These are phyloP conservation scores for Magnaporthales sp. DNA, from an alignment of 2,329 filamentous ascomycete species.

Conservation along the genomic window DNA sequence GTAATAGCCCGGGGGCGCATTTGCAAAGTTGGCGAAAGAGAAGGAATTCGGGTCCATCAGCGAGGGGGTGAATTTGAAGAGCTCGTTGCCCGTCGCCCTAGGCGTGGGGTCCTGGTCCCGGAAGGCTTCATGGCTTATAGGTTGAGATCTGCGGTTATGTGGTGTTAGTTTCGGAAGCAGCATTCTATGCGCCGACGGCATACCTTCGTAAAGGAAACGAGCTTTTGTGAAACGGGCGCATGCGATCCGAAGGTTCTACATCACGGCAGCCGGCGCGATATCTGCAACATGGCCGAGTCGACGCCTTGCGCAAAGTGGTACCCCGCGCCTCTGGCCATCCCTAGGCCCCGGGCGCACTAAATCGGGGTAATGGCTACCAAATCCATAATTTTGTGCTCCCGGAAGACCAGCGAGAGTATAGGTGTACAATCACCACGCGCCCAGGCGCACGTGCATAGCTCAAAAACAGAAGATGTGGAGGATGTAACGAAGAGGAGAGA, in stretches of 20 bases:
- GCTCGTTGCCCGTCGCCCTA: constrained; percentile 62
- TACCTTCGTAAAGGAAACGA: neutral
- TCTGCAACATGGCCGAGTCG: neutral
- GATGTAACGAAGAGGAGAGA: neutral
- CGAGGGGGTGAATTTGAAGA: constrained; percentile 82
- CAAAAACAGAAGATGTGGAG: neutral
- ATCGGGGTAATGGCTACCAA: neutral
- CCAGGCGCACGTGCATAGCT: neutral
- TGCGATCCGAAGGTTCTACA: neutral
- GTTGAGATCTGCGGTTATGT: constrained; percentile 34
- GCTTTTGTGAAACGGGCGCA: neutral
- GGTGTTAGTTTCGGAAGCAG: neutral
- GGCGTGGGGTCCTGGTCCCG: constrained; percentile 75
- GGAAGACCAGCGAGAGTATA: neutral
- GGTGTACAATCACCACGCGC: neutral
- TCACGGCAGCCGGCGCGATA: neutral
- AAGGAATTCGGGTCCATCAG: constrained; percentile 80
- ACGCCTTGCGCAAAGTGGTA: neutral
- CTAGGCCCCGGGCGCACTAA: neutral
- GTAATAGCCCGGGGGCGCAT: constrained; percentile 76
- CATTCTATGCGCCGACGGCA: neutral
- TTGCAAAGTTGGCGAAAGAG: constrained; percentile 69
- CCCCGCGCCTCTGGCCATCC: neutral
- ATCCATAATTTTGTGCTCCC: neutral
- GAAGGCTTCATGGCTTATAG: constrained; percentile 33